phyloP scores from a whole-genome alignment of 352 stramenopile species.

The Globisporangium sylvaticum region DNA sequence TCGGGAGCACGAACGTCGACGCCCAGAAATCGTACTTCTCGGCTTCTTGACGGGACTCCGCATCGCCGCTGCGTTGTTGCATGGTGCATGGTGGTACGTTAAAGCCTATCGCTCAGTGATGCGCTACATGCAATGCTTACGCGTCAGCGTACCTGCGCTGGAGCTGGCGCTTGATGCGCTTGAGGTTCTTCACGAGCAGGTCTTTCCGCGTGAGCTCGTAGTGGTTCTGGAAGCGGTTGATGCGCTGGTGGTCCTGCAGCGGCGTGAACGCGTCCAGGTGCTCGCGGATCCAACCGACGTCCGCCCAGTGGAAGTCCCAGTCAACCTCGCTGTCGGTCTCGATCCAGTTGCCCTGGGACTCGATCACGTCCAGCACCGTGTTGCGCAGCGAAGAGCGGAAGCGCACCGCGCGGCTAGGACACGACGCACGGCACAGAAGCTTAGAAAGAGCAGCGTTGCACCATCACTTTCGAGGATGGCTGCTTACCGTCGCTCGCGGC shows the following conservation, averaged over 20 bases:
- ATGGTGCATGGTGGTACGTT: not conserved
- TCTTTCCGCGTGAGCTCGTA: slow-evolving; percentile 92
- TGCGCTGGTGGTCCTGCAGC: slow-evolving; percentile 57
- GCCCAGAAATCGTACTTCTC: slow-evolving; percentile 61
- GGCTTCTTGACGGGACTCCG: slow-evolving; percentile 28
- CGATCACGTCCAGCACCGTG: slow-evolving; percentile 77
- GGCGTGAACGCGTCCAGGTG: slow-evolving; percentile 61
- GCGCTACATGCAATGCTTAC: not conserved
- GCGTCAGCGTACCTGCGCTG: slow-evolving; percentile 38
- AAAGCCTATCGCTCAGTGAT: slow-evolving; percentile 9
- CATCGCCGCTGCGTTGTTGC: slow-evolving; percentile 21
- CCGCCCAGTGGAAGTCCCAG: slow-evolving; percentile 85
- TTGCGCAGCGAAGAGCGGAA: slow-evolving; percentile 76
- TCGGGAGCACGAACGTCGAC: slow-evolving; percentile 82
- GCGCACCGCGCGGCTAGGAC: slow-evolving; percentile 19
- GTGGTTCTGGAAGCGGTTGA: slow-evolving; percentile 94
- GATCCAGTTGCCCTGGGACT: slow-evolving; percentile 46
- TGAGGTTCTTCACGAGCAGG: slow-evolving; percentile 89
- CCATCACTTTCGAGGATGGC: not conserved
- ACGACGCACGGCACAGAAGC: not conserved
- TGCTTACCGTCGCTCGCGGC: slow-evolving; percentile 9
- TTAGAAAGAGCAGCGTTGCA: not conserved
- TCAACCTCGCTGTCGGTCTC: slow-evolving; percentile 72
- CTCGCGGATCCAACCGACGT: slow-evolving; percentile 82
- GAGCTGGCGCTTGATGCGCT: slow-evolving; percentile 84